Evolutionary conservation across 192 early-diverging fungal species (phyloP).

Genomic region (Dissophora ornata): DNA sequence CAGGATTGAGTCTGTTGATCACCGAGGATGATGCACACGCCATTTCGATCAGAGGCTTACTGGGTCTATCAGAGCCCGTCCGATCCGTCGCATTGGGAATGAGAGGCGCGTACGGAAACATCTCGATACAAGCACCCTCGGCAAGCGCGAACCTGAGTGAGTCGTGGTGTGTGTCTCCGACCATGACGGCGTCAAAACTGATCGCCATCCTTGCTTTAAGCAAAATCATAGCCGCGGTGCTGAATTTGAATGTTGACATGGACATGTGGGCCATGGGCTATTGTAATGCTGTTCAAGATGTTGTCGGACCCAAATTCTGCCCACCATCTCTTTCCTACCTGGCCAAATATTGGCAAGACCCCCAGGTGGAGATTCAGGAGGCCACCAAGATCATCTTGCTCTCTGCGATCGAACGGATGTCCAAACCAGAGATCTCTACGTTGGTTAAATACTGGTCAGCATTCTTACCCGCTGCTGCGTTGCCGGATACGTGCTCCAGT

Average conservation of each 20-base stretch:
- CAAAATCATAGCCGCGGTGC: slow-evolving; percentile 26
- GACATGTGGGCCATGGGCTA: slow-evolving; percentile 66
- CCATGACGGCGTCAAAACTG: slow-evolving; percentile 72
- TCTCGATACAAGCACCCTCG: slow-evolving; percentile 69
- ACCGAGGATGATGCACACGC: slow-evolving; percentile 37
- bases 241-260: slow-evolving; percentile 33
- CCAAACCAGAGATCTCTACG: slow-evolving; percentile 57
- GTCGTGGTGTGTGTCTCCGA: slow-evolving; percentile 72
- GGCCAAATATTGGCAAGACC: slow-evolving; percentile 88
- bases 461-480: slow-evolving; percentile 61
- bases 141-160: slow-evolving; percentile 11
- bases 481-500: slow-evolving; percentile 46
- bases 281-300: slow-evolving; percentile 58
- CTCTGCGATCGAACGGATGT: slow-evolving; percentile 62
- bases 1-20: slow-evolving; percentile 20
- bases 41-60: slow-evolving; percentile 25
- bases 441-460: slow-evolving; percentile 77
- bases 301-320: slow-evolving; percentile 61
- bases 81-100: slow-evolving; percentile 58
- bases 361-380: slow-evolving; percentile 75
- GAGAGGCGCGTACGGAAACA: slow-evolving; percentile 72
- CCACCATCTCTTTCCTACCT: slow-evolving; percentile 77
- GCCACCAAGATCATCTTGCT: slow-evolving; percentile 71
- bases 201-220: slow-evolving; percentile 66
- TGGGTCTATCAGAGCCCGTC: slow-evolving; percentile 32